Conservation (phyloP, 331 rosid genomes). For the Phaseolus coccineus region DNA sequence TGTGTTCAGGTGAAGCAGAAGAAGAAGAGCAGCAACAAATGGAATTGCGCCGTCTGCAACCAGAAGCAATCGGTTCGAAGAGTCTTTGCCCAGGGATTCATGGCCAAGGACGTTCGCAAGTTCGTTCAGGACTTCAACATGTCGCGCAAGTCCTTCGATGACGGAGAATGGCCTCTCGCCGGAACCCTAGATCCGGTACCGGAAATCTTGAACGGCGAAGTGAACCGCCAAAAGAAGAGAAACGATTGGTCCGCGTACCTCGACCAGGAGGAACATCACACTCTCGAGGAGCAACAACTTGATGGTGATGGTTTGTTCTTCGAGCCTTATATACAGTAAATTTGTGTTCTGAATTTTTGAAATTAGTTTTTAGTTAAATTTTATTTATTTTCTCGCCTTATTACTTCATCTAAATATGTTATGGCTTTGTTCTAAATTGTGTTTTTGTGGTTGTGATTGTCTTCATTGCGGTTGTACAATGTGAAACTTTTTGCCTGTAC, state of each 20-base stretch:
- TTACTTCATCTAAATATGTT: background rate
- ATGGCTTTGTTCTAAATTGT: too few relatives aligned
- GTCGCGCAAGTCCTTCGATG: slow-evolving; percentile 60
- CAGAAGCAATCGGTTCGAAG: slow-evolving; percentile 75
- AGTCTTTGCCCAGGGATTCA: slow-evolving; percentile 77
- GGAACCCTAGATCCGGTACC: slow-evolving; percentile 42
- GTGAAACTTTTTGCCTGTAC: too few relatives aligned
- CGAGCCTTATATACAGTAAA: too few relatives aligned
- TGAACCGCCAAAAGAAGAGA: slow-evolving; percentile 38
- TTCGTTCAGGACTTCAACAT: slow-evolving; percentile 88
- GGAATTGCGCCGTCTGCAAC: slow-evolving; percentile 84
- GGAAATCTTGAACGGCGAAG: background rate
- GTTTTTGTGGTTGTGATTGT: too few relatives aligned
- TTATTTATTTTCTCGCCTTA: background rate
- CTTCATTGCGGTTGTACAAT: too few relatives aligned
- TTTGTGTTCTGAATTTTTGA: too few relatives aligned
- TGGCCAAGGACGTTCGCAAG: slow-evolving; percentile 72
- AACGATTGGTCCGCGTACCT: slow-evolving; percentile 77
- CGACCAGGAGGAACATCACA: slow-evolving; percentile 44
- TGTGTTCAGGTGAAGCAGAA: slow-evolving; percentile 80
- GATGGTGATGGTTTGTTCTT: background rate
- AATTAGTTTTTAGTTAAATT: background rate
- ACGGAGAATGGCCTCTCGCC: slow-evolving; percentile 37
- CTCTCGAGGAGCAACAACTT: slow-evolving; percentile 13
- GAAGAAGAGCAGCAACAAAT: slow-evolving; percentile 74